These are phyloP conservation scores for Carpinus fangiana DNA, from an alignment of 306 rosid species.

Conservation along the genomic window DNA sequence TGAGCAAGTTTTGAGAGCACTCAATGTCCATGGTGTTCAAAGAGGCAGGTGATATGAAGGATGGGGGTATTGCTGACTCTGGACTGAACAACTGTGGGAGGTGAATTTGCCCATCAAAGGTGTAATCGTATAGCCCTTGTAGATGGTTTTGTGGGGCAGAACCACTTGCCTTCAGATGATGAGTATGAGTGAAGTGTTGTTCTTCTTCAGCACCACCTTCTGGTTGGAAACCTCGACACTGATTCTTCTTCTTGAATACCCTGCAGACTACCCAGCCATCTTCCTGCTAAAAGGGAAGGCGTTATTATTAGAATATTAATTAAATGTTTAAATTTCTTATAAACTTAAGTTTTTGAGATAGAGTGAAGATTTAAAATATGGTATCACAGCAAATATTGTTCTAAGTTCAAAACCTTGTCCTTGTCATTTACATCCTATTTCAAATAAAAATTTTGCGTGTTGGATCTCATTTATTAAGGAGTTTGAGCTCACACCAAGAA, in stretches of 20 bases:
- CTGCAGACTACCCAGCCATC: slow-evolving; percentile 99
- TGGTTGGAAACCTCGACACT: slow-evolving; percentile 49
- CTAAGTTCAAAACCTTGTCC: too few relatives aligned
- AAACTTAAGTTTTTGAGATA: too few relatives aligned
- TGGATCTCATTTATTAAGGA: too few relatives aligned
- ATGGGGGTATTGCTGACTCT: slow-evolving; percentile 45
- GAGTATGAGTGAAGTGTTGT: slow-evolving; percentile 17
- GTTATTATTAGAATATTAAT: too few relatives aligned
- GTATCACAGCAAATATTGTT: too few relatives aligned
- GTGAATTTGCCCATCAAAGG: slow-evolving; percentile 69
- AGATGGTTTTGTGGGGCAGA: slow-evolving; percentile 41
- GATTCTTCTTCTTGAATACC: slow-evolving; percentile 87
- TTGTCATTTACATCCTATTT: too few relatives aligned
- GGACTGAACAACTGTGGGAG: slow-evolving; percentile 89
- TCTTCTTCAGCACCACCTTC: slow-evolving; percentile 53
- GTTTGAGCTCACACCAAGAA: too few relatives aligned
- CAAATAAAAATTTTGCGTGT: too few relatives aligned
- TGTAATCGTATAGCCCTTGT: slow-evolving; percentile 50
- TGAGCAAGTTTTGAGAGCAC: slow-evolving; percentile 63
- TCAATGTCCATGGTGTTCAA: slow-evolving; percentile 59
- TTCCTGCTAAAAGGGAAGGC: slow-evolving; percentile 49
- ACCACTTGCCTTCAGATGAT: slow-evolving; percentile 50
- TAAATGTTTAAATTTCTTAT: too few relatives aligned
- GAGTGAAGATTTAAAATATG: too few relatives aligned
- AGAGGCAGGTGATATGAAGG: slow-evolving; percentile 35